A percentile compares a stretch with the other conserved stretches of the same genome.
phyloP scores from a whole-genome alignment of 352 stramenopile genomes.

The Pythium rhizo-oryzae region DNA sequence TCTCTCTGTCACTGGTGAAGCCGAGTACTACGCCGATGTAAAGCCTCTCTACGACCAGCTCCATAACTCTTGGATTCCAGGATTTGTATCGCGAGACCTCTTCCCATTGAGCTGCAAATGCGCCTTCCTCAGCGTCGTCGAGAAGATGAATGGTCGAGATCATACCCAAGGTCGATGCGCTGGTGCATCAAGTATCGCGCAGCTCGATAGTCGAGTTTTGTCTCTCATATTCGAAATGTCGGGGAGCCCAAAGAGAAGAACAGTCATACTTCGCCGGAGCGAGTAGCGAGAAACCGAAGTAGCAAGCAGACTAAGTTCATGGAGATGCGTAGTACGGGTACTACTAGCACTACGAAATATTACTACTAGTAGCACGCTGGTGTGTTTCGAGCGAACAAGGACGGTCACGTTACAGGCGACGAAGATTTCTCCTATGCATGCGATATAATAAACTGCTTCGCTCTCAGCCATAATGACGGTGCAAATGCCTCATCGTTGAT shows the following conservation, averaged over 20 bases:
- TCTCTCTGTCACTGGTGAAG: constrained; percentile 2
- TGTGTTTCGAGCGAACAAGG: no score
- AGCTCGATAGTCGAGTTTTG: constrained; percentile 11
- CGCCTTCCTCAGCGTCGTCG: constrained; percentile 14
- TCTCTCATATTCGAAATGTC: constrained; percentile 13
- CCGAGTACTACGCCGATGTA: neutral
- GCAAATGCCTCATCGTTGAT: neutral
- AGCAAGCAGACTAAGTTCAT: no score
- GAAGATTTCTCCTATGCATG: no score
- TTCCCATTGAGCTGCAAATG: constrained; percentile 1
- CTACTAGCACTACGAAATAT: no score
- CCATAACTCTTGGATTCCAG: constrained; percentile 16
- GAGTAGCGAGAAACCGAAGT: neutral
- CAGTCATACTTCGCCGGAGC: constrained; percentile 4
- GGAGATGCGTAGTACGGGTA: no score
- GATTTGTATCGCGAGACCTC: neutral
- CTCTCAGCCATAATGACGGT: no score
- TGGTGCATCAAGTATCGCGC: neutral
- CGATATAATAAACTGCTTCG: no score
- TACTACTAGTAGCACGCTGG: no score
- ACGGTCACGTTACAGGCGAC: no score
- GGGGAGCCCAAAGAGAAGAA: constrained; percentile 6
- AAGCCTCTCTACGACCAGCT: neutral
- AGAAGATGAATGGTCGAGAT: constrained; percentile 4
- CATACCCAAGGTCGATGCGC: neutral